Evolutionary conservation across 495 filamentous ascomycete species (phyloP).

Genomic region (Cudoniella acicularis): DNA sequence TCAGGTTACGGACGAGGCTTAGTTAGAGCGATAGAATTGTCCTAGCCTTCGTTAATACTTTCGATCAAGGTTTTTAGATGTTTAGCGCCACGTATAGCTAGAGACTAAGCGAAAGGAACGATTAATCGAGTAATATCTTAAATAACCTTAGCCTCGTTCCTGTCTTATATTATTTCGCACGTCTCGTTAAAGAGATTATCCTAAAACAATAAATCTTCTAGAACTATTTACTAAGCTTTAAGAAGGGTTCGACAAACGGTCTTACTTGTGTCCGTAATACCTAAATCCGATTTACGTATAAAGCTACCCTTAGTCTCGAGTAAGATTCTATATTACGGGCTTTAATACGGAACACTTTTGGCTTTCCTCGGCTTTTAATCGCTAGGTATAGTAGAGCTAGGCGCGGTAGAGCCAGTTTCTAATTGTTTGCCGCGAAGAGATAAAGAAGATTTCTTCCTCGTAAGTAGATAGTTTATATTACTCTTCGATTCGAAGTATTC

Average conservation of each 20-base stretch:
- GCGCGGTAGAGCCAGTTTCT: no score
- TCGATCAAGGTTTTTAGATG: constrained; percentile 32
- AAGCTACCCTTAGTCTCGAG: no score
- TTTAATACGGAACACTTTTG: no score
- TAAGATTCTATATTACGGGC: no score
- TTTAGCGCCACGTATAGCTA: constrained; percentile 27
- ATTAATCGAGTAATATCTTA: constrained; percentile 36
- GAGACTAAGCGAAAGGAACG: constrained; percentile 33
- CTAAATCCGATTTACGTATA: no score
- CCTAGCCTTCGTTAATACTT: constrained; percentile 40
- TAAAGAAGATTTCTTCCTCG: no score
- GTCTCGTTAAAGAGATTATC: neutral
- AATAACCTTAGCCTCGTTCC: constrained; percentile 9
- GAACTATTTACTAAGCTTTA: neutral
- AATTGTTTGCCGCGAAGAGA: no score
- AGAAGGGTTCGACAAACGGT: neutral
- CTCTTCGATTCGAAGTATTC: no score
- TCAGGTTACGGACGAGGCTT: constrained; percentile 37
- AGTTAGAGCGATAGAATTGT: constrained; percentile 31
- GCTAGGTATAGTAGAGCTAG: no score
- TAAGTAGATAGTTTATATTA: no score
- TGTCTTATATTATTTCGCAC: neutral
- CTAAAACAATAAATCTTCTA: neutral
- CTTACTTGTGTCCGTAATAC: no score
- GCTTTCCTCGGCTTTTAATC: no score